phyloP scores from a whole-genome alignment of 129 eudicot genomes.

The Pseudognaphalium luteoalbum region DNA sequence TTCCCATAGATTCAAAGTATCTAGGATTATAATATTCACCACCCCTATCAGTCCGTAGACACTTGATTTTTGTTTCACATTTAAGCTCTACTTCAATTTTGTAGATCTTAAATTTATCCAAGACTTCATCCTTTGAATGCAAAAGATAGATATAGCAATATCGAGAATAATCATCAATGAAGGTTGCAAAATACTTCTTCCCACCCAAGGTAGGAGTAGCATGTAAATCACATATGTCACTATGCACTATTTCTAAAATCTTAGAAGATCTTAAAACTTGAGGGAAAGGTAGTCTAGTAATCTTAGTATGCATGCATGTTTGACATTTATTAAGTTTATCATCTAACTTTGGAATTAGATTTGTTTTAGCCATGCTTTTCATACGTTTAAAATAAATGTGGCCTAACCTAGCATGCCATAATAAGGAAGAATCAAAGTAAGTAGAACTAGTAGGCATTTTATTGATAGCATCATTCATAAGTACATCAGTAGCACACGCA shows the following conservation, averaged over 20 bases:
- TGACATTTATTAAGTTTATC: not conserved
- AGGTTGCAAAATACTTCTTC: not conserved
- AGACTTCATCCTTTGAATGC: not conserved
- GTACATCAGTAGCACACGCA: not conserved
- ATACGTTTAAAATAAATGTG: no score
- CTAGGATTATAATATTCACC: not conserved
- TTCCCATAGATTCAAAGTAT: not conserved
- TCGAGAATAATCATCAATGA: not conserved
- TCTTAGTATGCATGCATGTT: slow-evolving; percentile 3
- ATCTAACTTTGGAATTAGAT: not conserved
- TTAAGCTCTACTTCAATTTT: not conserved
- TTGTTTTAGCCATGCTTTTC: no score
- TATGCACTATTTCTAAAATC: not conserved
- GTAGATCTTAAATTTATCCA: not conserved
- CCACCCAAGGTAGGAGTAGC: no score
- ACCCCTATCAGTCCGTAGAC: not conserved
- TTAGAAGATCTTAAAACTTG: not conserved
- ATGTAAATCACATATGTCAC: not conserved
- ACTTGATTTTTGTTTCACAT: not conserved
- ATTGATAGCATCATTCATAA: not conserved
- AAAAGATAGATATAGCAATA: not conserved
- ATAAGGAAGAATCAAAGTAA: not conserved
- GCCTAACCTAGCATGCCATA: no score
- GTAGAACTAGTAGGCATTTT: not conserved
- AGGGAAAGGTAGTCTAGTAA: not conserved